Base-by-base conservation (phyloP, 176 grass and related monocot genomes). In the Aegilops longissima region DNA sequence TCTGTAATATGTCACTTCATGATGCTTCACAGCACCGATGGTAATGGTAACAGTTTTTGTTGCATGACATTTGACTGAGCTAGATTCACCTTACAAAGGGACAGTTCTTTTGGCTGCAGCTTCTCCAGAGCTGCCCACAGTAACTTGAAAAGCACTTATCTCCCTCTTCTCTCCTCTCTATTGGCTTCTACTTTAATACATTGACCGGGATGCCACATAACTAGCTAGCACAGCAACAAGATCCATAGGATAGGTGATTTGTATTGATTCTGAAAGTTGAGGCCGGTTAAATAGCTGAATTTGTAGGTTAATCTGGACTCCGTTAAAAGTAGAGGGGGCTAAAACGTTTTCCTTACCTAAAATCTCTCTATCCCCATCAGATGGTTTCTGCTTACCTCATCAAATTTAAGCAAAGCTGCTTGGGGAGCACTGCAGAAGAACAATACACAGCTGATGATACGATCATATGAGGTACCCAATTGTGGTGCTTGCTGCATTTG, bases 371-470 rank as follows among this genome's bases (percentile, higher is more conserved):
- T 85, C 29, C 24, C 40, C 31, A 49, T 75, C 77, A 96, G 97
- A 91, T 98, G 94, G 97, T 98, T 98, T 90, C 92, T 98, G 63
- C 92, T 96, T 52, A 98, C 94, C 31, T 98, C 92, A 24, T 73
- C 97, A 82, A 98, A 98, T 93, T 89, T 98, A 90, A 96, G 97
- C 87, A 98, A 96, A 72, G 97, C 97, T 82, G 94, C 97, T 86
- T 98, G 93, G 97, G 97, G 97, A n/a, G 92, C 94, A 33, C 88
- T 93, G 66, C 94, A 96, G 84, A 98, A 98, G 89, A 98, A 94
- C 76, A 96, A 91, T 88, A 81, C 97, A 5, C 92, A 98, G 84
- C 90, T 98, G 31, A 98, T 98, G 97, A 93, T 98, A 88, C 94
- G 97, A 18, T 98, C 94, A 23, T 98, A 98, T 74, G 97, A 98